A percentile compares a stretch with the other conserved stretches of the same genome.
These are phyloP conservation scores for Pythium pyrilobum DNA, from an alignment of 352 stramenopile genomes.

Conservation along the genomic window DNA sequence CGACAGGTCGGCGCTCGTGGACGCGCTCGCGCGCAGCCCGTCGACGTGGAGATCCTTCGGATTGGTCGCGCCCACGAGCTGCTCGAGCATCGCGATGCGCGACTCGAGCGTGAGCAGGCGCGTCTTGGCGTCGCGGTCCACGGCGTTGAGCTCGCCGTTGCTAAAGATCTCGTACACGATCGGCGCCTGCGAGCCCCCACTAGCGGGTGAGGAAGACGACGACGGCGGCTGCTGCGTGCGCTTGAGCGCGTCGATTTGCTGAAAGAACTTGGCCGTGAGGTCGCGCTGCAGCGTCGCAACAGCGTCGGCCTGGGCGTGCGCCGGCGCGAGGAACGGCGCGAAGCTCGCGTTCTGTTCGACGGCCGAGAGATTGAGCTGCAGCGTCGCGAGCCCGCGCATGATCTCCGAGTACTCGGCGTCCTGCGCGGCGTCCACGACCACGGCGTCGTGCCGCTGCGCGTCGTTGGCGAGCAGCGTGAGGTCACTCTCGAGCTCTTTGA, in stretches of 20 bases:
- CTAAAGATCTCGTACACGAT: constrained; percentile 83
- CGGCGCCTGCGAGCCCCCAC: constrained; percentile 14
- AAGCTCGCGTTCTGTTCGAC: constrained; percentile 54
- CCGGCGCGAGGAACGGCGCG: constrained; percentile 42
- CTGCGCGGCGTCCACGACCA: constrained; percentile 59
- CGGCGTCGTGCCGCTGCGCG: constrained; percentile 24
- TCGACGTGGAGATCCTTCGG: constrained; percentile 46
- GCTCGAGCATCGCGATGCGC: constrained; percentile 54
- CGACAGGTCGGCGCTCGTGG: constrained; percentile 29
- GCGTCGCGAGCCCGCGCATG: constrained; percentile 46
- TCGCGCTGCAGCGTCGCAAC: constrained; percentile 58
- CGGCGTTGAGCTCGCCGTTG: constrained; percentile 63
- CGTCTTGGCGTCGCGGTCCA: constrained; percentile 61
- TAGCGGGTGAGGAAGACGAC: not conserved
- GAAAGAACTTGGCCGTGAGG: constrained; percentile 64
- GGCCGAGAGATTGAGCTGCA: constrained; percentile 57
- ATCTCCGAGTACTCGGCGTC: constrained; percentile 63
- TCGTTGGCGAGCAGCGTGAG: constrained; percentile 44
- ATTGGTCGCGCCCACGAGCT: constrained; percentile 47
- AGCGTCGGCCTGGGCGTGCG: constrained; percentile 27
- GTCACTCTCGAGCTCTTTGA: constrained; percentile 68
- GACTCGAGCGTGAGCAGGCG: constrained; percentile 54
- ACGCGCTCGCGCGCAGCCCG: constrained; percentile 20
- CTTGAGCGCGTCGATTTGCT: constrained; percentile 59
- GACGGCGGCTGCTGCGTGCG: constrained; percentile 22